Conservation (phyloP, 441 rosid genomes). For the Populus tomentosa region DNA sequence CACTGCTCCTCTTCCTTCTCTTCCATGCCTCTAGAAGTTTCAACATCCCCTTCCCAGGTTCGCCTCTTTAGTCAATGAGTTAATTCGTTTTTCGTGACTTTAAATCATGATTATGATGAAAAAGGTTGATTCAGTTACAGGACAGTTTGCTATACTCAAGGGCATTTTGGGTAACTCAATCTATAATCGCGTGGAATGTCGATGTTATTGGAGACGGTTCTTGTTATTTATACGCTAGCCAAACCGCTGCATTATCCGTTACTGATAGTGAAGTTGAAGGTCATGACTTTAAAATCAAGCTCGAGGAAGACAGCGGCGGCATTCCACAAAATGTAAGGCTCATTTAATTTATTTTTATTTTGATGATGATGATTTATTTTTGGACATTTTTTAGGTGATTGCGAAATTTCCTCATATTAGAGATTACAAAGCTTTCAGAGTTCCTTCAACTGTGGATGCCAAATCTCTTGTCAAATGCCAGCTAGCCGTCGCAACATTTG, state of each 20-base stretch:
- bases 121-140: constrained; percentile 42
- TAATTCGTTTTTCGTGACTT: not conserved
- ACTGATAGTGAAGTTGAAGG: constrained; percentile 60
- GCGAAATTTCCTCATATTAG: constrained; percentile 82
- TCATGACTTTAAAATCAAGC: constrained; percentile 51
- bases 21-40: constrained; percentile 41
- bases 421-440: constrained; percentile 58
- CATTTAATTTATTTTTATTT: not conserved
- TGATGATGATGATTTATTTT: constrained; percentile 6
- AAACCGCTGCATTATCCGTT: constrained; percentile 49
- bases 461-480: constrained; percentile 74
- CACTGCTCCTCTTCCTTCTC: constrained; percentile 29
- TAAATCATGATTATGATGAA: not conserved
- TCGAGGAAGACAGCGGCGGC: constrained; percentile 45
- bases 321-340: constrained; percentile 49
- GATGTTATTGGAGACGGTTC: constrained; percentile 49
- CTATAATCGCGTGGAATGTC: constrained; percentile 78
- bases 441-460: constrained; percentile 49
- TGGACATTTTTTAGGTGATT: constrained; percentile 41
- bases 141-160: constrained; percentile 52
- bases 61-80: not conserved
- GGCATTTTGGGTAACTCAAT: constrained; percentile 69
- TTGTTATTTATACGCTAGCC: constrained; percentile 72
- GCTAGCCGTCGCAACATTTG: constrained; percentile 58
- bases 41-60: constrained; percentile 47